Conservation (phyloP, 1,284 basidiomycete species). For the Marasmius sp. region DNA sequence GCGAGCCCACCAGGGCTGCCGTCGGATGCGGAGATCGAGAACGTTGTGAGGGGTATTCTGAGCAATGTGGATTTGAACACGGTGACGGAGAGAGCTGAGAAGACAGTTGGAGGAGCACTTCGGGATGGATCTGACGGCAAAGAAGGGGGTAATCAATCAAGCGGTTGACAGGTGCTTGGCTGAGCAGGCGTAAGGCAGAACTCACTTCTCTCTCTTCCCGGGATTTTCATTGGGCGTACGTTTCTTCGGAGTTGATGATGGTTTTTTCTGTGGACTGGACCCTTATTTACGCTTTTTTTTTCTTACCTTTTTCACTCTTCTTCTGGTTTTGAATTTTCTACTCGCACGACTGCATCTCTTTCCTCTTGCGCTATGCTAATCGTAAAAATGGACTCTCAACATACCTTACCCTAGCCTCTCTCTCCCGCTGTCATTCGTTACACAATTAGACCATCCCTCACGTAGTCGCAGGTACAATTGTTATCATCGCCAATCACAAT, state of each 20-base stretch:
- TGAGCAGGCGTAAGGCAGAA: constrained; percentile 6
- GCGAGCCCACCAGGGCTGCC: constrained; percentile 47
- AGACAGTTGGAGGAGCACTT: constrained; percentile 79
- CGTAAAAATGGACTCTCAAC: not conserved
- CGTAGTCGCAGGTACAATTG: not conserved
- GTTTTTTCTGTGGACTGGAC: not conserved
- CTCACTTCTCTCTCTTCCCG: not conserved
- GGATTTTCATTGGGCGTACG: not conserved
- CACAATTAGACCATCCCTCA: not conserved
- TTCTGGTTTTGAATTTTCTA: not conserved
- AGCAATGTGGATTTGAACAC: constrained; percentile 80
- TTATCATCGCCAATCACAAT: not conserved
- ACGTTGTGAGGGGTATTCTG: constrained; percentile 70
- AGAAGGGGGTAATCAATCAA: constrained; percentile 69
- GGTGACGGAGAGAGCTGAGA: constrained; percentile 83
- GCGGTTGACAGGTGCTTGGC: constrained; percentile 56
- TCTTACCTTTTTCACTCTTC: not conserved
- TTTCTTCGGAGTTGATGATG: not conserved
- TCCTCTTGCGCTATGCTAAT: not conserved
- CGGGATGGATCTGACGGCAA: constrained; percentile 65
- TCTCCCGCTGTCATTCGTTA: not conserved
- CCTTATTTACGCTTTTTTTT: not conserved
- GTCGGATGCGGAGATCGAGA: constrained; percentile 71
- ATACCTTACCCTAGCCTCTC: not conserved
- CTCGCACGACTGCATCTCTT: not conserved